Evolutionary conservation across 176 grass and related monocot genomes (phyloP).

Genomic region (Aegilops tauschii): DNA sequence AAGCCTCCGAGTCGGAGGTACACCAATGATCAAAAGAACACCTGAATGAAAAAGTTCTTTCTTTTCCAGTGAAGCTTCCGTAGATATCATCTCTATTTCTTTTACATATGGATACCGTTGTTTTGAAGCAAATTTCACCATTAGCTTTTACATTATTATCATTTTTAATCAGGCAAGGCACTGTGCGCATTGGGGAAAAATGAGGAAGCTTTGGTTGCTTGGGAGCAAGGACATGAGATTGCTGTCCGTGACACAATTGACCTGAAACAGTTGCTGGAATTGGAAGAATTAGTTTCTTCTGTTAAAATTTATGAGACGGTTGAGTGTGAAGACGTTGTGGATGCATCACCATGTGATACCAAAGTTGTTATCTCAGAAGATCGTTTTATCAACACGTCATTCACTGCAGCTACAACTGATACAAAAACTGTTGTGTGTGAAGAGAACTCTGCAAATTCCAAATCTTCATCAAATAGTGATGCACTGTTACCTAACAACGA

Average conservation of each 20-base stretch:
- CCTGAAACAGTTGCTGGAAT: constrained; percentile 83
- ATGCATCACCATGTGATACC: constrained; percentile 71
- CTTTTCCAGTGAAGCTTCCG: neutral
- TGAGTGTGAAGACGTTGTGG: constrained; percentile 39
- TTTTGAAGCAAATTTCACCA: neutral
- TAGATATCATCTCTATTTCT: neutral
- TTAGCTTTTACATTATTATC: neutral
- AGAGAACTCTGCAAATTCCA: constrained; percentile 39
- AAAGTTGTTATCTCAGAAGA: constrained; percentile 95
- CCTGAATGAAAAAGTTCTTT: neutral
- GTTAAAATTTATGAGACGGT: constrained; percentile 47
- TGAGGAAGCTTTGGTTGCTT: constrained; percentile 73
- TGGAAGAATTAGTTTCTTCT: constrained; percentile 77
- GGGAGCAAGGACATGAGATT: constrained; percentile 86
- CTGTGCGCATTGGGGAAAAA: constrained; percentile 73
- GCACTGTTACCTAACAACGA: constrained; percentile 9
- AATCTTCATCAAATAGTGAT: constrained; percentile 33
- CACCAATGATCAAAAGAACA: neutral
- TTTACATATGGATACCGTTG: neutral
- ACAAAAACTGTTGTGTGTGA: constrained; percentile 83
- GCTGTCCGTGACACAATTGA: constrained; percentile 72
- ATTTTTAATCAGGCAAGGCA: constrained; percentile 66
- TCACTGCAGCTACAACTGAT: constrained; percentile 43
- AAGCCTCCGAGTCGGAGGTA: neutral
- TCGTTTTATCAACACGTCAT: constrained; percentile 33